Conservation (phyloP, 108 stramenopile species). For the Nitzschia sp. region DNA sequence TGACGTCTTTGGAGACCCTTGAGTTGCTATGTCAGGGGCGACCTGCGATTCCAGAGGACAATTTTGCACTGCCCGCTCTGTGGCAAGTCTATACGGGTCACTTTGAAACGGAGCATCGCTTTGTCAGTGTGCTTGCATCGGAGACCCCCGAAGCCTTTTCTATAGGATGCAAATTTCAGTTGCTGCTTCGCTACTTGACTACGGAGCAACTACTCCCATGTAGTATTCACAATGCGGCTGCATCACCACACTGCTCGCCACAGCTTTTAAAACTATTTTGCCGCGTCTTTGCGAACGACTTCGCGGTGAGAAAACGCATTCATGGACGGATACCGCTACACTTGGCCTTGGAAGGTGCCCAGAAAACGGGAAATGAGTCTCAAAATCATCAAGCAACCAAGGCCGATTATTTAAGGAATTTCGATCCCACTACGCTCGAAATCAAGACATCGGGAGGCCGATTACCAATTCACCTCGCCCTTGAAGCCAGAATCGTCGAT, state of each 20-base stretch:
- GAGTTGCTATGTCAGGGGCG: neutral
- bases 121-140: neutral
- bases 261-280: neutral
- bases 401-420: neutral
- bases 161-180: conserved; percentile 5
- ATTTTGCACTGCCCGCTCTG: neutral
- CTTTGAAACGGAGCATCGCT: neutral
- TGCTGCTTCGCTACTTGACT: neutral
- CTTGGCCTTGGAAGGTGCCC: neutral
- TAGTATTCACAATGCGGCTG: neutral
- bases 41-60: neutral
- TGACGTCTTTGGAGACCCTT: neutral
- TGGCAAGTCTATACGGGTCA: neutral
- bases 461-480: neutral
- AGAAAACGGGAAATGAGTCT: neutral
- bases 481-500: neutral
- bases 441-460: neutral
- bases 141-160: neutral
- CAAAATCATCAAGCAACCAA: neutral
- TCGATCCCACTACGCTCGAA: neutral
- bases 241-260: neutral
- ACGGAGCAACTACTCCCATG: neutral
- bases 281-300: neutral
- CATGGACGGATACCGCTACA: neutral
- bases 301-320: neutral